Evolutionary conservation across 768 basidiomycete genomes (phyloP), one percentile per base, ranked within the genome.

Genomic region (Trichaptum fuscoviolaceum): DNA sequence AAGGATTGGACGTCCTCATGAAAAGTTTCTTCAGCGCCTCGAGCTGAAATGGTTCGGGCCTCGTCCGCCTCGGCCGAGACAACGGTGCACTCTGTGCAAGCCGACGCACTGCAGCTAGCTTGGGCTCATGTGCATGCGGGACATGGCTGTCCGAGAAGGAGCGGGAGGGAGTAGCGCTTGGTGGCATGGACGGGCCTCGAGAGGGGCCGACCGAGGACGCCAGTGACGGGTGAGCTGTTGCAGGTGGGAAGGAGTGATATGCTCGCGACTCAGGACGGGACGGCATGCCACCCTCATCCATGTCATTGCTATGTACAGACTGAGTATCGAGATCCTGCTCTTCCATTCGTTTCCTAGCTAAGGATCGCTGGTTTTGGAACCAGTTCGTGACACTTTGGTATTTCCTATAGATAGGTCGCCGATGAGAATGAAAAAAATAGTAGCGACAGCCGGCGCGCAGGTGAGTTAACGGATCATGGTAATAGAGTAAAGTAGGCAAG

Each of bases 321-420:
- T 77, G 73, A 62, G 70, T 62, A 25, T 71, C 74, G 36, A 80
- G 79, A 58, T 72, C 71, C 30, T 85, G 82, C 63, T 88, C 87
- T 68, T 90, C 87, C 70, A 81, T 84, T 70, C 83, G 84, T 78
- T 89, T 90, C 80, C 88, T 89, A 35, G 89, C 85, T 69, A 88
- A 83, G 74, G 86, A 91, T 71, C 90, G 89, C 73, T 93, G 90
- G 72, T 92, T 91, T 81, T 92, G 91, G 75, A 93, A 93, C 92
- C 91, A 92, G 73, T 93, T 92, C 1, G 88, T 91, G 66, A 93
- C 87, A 66, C 86, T 90, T 76, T 91, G 87, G 77, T 89, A 84
- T 69, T 85, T 88, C 90, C 91, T 93, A 68, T 71, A 73, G 75
- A 71, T 35, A 63, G 25, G 10, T 30, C 35, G 36, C n/a, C 24